Evolutionary conservation across 805 yeast genomes (phyloP).

Genomic region (Wickerhamiella allomyrinae): DNA sequence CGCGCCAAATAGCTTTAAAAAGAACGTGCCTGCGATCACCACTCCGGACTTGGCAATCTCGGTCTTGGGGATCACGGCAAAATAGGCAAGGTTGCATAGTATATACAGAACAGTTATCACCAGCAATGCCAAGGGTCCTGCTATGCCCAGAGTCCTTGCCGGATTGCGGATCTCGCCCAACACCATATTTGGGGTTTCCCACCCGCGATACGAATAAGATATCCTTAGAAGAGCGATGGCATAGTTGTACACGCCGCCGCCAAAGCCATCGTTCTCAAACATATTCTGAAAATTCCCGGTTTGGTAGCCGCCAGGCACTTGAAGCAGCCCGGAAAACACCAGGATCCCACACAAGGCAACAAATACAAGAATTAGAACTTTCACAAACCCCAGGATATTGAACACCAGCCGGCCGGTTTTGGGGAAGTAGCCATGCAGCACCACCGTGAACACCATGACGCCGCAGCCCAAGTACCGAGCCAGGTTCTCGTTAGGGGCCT

Average conservation of each 20-base stretch:
- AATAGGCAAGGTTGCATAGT: slow-evolving; percentile 43
- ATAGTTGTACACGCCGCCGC: slow-evolving; percentile 34
- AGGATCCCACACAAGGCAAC: slow-evolving; percentile 36
- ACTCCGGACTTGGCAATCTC: slow-evolving; percentile 40
- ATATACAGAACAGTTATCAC: slow-evolving; percentile 40
- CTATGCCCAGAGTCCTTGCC: slow-evolving; percentile 38
- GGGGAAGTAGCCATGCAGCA: slow-evolving; percentile 37
- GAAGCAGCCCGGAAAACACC: slow-evolving; percentile 18
- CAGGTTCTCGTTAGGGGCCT: slow-evolving; percentile 23
- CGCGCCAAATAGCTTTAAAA: slow-evolving; percentile 43
- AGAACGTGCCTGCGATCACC: slow-evolving; percentile 48
- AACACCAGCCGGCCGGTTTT: slow-evolving; percentile 37
- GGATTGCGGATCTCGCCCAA: slow-evolving; percentile 46
- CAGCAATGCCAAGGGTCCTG: slow-evolving; percentile 46
- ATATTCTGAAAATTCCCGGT: slow-evolving; percentile 28
- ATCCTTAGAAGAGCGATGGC: slow-evolving; percentile 46
- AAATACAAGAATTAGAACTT: slow-evolving; percentile 35
- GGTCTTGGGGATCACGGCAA: slow-evolving; percentile 34
- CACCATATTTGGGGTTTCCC: slow-evolving; percentile 58
- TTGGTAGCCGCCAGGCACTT: slow-evolving; percentile 22
- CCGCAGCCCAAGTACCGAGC: slow-evolving; percentile 37
- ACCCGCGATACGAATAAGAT: slow-evolving; percentile 52
- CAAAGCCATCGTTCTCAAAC: slow-evolving; percentile 29
- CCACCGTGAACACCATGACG: slow-evolving; percentile 28
- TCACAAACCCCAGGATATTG: slow-evolving; percentile 40